Base-by-base conservation (phyloP, 768 basidiomycete genomes). In the Leccinum broughii region DNA sequence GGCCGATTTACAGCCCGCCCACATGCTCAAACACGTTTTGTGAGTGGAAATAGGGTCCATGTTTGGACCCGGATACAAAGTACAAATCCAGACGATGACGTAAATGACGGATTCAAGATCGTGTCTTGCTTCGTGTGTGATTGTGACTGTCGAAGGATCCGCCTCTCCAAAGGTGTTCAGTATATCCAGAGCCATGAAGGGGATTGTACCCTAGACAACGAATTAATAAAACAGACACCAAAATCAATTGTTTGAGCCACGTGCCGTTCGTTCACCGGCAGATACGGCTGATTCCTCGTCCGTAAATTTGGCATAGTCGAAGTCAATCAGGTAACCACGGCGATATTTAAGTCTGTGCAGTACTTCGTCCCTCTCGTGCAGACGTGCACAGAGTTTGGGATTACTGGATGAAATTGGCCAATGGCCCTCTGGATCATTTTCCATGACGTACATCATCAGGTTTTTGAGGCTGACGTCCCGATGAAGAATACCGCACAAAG, bases 111-210 rank as follows among this genome's bases (percentile, higher is more conserved):
- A 48, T 11, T 48, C 46, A 6, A 48, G 55, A 34, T 60, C 59
- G 15, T 56, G 55, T 7, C 20, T 52, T 3, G 51, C 34, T 3
- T 51, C 3, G n/a, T 60, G 59, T 30, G n/a, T 22, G 37, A 60
- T 6, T 22, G 24, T 9, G 17, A 48, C 15, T 32, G 30, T 32
- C 6, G 2, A 2, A 15, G 39, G n/a, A 35, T 50, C 14, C 13
- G 14, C 28, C 2, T 30, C 44, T 4, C 39, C 52, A 46, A 56
- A 60, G 20, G 3, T 8, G 5, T 11, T 4, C 22, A 60, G 9
- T 3, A 56, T 57, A 17, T 56, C 50, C 13, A 57, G 24, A n/a
- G 56, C 48, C 56, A 57, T 57, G 37, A 57, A 57, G 17, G 56
- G 56, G n/a, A 51, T 24, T 37, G 56, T 51, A 24, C 49, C 56